These are phyloP conservation scores for Pyrenochaeta sp. DNA, from an alignment of 2,329 filamentous ascomycete species.

Conservation along the genomic window DNA sequence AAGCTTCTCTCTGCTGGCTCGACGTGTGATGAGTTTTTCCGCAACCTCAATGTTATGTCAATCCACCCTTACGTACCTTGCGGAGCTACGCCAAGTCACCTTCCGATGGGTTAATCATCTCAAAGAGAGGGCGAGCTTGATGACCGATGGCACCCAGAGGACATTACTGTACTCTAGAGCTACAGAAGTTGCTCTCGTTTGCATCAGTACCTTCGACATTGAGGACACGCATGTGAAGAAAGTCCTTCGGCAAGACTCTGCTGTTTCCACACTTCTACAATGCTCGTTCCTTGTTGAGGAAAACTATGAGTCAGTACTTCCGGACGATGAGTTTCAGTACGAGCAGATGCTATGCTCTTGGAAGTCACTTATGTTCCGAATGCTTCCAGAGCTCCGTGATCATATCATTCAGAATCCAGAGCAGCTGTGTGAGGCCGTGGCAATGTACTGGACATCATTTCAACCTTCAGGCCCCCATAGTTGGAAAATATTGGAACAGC, in stretches of 20 bases:
- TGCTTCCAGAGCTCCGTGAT: slow-evolving; percentile 11
- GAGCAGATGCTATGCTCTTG: slow-evolving; percentile 21
- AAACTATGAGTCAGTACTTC: slow-evolving; percentile 6
- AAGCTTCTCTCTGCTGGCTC: slow-evolving; percentile 51
- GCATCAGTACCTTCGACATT: slow-evolving; percentile 55
- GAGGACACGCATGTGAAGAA: slow-evolving; percentile 40
- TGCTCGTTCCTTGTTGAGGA: slow-evolving; percentile 31
- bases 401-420: slow-evolving; percentile 6
- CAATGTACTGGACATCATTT: slow-evolving; percentile 29
- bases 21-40: slow-evolving; percentile 55
- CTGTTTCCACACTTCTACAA: slow-evolving; percentile 24
- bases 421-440: slow-evolving; percentile 25
- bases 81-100: slow-evolving; percentile 40
- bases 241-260: slow-evolving; percentile 31
- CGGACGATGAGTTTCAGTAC: slow-evolving; percentile 7
- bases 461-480: not conserved
- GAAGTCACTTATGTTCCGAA: slow-evolving; percentile 23
- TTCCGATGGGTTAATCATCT: slow-evolving; percentile 53
- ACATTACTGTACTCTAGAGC: slow-evolving; percentile 41
- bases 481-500: slow-evolving; percentile 18
- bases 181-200: slow-evolving; percentile 53
- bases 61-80: slow-evolving; percentile 43
- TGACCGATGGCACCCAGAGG: slow-evolving; percentile 34
- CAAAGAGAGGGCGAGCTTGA: slow-evolving; percentile 26
- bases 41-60: slow-evolving; percentile 19